Base-by-base conservation (phyloP, 2,329 filamentous ascomycete genomes). In the Fusarium sp. region DNA sequence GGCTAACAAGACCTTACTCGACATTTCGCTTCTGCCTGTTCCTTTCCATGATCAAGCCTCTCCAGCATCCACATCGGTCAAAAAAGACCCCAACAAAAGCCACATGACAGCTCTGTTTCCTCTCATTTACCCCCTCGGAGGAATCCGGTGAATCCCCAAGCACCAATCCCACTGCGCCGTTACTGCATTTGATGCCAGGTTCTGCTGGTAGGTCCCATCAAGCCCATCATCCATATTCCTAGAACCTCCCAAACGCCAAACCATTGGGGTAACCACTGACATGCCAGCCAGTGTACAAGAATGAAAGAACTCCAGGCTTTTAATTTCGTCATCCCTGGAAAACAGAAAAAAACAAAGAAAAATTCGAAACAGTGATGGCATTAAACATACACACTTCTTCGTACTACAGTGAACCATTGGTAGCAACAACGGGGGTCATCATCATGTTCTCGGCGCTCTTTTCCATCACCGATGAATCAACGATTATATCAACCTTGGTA, bases 401-500 rank as follows among this genome's bases (percentile, higher is more conserved):
- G 68, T 67, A 55, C 67, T 63, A 74, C 68, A 68, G 65, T 51
- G 67, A 66, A 32, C 75, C 73, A 55, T 77, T 77, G 47, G 71
- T 63, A 42, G 70, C 57, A n/a, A 73, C 59, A 14, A 71, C 62
- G 14, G 68, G 47, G 9, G 71, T 46, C 15, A 75, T 52, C 10
- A 65, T 56, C 30, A 72, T 48, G 14, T 58, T 70, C 17, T 76
- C 74, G 6, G 74, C 72, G 1, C 63, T 42, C 46, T 77, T 78
- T 6, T 76, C 75, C 3, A 71, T 52, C 7, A 72, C 43, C n/a
- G 71, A 69, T 9, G 73, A 63, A 36, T 80, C 78, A 19, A 75
- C 67, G 5, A 74, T 62, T n/a, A 77, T 73, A 36, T 79, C 78
- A 19, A 76, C 67, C 61, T 78, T 79, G n/a, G 73, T 75, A 34